Evolutionary conservation across 2,329 filamentous ascomycete species (phyloP), one percentile per base, ranked within the genome.

Genomic region (Sporothrix luriei): DNA sequence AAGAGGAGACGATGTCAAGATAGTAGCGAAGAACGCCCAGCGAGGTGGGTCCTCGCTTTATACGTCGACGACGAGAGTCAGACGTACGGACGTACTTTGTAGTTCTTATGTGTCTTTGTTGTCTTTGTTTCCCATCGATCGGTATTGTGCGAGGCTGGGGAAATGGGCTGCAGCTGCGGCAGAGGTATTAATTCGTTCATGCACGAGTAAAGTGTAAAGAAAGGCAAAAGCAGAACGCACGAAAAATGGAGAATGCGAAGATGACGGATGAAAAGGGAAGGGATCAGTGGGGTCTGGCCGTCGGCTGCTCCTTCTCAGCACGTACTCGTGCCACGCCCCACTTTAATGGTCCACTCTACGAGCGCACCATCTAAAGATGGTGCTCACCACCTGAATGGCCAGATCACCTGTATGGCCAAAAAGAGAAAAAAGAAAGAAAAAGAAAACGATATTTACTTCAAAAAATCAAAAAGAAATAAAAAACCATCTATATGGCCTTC

Each of bases 1-100:
- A 26, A 26, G 38, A 62, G 33, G 48, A 26, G 38, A 62, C 6
- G 57, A 62, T 38, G 54, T 9, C 19, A 10, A 19, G 38, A 62
- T 7, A 9, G 4, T 7, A 33, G 33, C 7, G 5, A 29, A 43
- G 21, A 29, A 13, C 7, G 38, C n/a, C 29, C 2, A 29, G 55
- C 33, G 55, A 61, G 55, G 33, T 7, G 21, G 7, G 38, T 61
- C 57, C 13, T 62, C 4, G 38, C 38, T 62, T 62, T 62, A 62
- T 62, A 62, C 46, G 38, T 62, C 38, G 57, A 62, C 11, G 38
- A 62, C 4, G 38, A 26, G 55, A 43, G 19, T 61, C 55, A 62
- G 21, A n/a, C n/a, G n/a, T n/a, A n/a, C n/a, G n/a, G 24, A 26
- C 16, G 57, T 62, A 21, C 26, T 4, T 62, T 16, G 57, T 62